Percentiles rank a stretch among this genome's conserved stretches.
Evolutionary conservation across 2,329 filamentous ascomycete species (phyloP).

Genomic region (Penicillium sp.): DNA sequence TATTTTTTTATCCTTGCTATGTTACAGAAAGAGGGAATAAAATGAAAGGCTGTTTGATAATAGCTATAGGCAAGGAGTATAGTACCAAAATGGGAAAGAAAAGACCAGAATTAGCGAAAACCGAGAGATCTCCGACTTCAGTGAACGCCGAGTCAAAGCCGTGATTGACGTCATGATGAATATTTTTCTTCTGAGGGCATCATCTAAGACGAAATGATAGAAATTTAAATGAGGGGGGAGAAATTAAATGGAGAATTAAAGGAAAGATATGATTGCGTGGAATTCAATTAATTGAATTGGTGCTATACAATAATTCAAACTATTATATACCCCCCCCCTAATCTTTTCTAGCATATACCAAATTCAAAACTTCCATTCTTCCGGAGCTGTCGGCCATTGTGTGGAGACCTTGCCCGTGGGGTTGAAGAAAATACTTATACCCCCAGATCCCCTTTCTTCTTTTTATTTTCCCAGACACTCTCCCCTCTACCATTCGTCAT

Average conservation of each 20-base stretch:
- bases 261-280: no score
- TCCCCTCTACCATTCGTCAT: constrained; percentile 30
- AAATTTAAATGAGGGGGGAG: no score
- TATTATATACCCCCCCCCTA: no score
- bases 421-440: constrained; percentile 15
- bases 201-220: background rate
- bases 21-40: no score
- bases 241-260: background rate
- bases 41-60: no score
- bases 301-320: background rate
- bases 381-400: constrained; percentile 3
- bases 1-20: no score
- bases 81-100: background rate
- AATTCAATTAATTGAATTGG: no score
- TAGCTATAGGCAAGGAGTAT: background rate
- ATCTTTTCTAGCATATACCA: no score
- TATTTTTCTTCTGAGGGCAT: background rate
- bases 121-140: background rate
- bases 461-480: constrained; percentile 5
- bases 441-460: constrained; percentile 6
- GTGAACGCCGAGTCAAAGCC: background rate
- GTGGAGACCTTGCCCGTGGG: constrained; percentile 16
- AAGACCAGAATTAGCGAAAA: background rate
- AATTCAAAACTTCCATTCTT: background rate
- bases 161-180: constrained; percentile 5